Evolutionary conservation across 441 rosid genomes (phyloP).

Genomic region (Adansonia grandidieri): DNA sequence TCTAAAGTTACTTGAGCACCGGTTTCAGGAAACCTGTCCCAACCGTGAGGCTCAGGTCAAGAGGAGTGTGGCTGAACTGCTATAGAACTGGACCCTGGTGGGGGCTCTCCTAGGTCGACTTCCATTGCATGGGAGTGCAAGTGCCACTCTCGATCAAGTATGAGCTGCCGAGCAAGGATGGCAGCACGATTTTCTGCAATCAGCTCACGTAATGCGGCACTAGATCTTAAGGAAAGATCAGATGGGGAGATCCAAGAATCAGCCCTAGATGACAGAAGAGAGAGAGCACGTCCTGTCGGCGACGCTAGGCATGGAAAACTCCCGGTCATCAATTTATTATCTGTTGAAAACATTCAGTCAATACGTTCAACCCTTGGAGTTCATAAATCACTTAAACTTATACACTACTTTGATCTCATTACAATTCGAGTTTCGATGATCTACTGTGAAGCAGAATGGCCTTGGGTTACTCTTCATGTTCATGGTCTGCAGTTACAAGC

Average conservation of each 20-base stretch:
- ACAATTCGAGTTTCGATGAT: background rate
- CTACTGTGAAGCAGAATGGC: too few relatives aligned
- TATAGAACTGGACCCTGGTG: conserved; percentile 15
- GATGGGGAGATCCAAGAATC: conserved; percentile 44
- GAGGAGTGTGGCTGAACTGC: conserved; percentile 18
- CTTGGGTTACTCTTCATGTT: too few relatives aligned
- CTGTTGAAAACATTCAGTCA: conserved; percentile 14
- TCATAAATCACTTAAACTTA: background rate
- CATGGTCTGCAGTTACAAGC: background rate
- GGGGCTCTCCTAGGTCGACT: conserved; percentile 12
- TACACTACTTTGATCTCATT: background rate
- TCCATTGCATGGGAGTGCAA: conserved; percentile 24
- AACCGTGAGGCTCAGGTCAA: conserved; percentile 27
- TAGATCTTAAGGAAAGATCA: conserved; percentile 52
- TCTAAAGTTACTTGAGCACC: conserved; percentile 48
- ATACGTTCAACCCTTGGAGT: background rate
- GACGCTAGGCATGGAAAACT: conserved; percentile 29
- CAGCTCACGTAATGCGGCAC: conserved; percentile 56
- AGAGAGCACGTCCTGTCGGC: conserved; percentile 53
- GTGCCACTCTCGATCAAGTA: conserved; percentile 37
- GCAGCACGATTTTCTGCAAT: conserved; percentile 53
- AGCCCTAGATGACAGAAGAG: conserved; percentile 66
- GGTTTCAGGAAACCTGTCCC: conserved; percentile 36
- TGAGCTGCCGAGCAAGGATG: conserved; percentile 38
- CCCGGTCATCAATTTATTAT: conserved; percentile 29